These are phyloP conservation scores for Coffea eugenioides DNA, from an alignment of 257 asterid genomes.

Conservation along the genomic window DNA sequence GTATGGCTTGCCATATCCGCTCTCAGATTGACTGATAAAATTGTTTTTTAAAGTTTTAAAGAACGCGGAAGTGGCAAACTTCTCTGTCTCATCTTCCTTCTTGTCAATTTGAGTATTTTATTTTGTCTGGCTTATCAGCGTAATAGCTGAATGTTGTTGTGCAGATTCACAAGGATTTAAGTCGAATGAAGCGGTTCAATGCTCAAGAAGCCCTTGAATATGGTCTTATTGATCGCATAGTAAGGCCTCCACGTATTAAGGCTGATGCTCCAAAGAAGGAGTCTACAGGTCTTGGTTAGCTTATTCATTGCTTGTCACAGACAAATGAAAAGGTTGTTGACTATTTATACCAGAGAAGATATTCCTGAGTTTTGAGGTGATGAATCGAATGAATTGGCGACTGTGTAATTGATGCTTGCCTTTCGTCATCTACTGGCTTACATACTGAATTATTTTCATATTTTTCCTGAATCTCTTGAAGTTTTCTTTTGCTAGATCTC, in stretches of 20 bases:
- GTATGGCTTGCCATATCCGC: slow-evolving; percentile 26
- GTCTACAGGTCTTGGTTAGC: slow-evolving; percentile 59
- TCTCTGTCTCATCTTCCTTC: neutral
- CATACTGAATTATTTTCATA: neutral
- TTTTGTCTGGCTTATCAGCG: neutral
- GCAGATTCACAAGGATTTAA: slow-evolving; percentile 73
- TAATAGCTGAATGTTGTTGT: slow-evolving; percentile 2
- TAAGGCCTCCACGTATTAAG: slow-evolving; percentile 64
- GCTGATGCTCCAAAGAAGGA: slow-evolving; percentile 47
- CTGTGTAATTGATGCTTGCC: neutral
- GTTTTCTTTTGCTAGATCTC: neutral
- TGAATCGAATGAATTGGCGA: neutral
- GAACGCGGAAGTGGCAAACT: neutral
- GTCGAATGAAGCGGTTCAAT: slow-evolving; percentile 61
- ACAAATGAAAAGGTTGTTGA: neutral
- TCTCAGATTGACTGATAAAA: neutral
- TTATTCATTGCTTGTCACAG: slow-evolving; percentile 4
- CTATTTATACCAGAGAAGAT: neutral
- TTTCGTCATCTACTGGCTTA: neutral
- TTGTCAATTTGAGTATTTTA: neutral
- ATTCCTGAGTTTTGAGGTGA: neutral
- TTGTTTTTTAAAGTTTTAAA: neutral
- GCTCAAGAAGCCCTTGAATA: slow-evolving; percentile 87
- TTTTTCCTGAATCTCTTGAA: neutral
- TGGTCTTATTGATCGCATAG: slow-evolving; percentile 79